phyloP scores from a whole-genome alignment of 2,329 filamentous ascomycete genomes.

The Neocatenulostroma microsporum region DNA sequence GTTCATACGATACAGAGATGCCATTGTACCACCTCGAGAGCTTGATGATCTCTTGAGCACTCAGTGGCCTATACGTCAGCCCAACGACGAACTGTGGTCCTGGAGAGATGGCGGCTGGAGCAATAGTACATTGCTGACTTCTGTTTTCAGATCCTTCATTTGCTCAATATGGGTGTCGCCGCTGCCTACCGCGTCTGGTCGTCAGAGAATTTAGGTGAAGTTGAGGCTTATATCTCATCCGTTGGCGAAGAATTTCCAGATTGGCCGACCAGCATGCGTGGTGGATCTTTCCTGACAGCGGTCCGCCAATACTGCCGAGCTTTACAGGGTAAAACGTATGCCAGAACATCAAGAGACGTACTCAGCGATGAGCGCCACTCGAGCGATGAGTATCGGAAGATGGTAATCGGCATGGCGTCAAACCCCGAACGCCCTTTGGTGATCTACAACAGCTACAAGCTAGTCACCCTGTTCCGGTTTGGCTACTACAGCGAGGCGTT shows the following conservation, averaged over 20 bases:
- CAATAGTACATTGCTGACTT: too few relatives aligned
- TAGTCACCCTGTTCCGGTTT: conserved; percentile 37
- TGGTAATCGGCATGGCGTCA: conserved; percentile 40
- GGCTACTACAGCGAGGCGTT: conserved; percentile 38
- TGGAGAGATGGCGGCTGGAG: too few relatives aligned
- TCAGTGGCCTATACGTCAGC: too few relatives aligned
- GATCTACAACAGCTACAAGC: conserved; percentile 55
- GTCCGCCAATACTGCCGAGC: conserved; percentile 60
- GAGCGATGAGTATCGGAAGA: conserved; percentile 47
- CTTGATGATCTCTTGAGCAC: too few relatives aligned
- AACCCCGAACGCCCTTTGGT: conserved; percentile 58
- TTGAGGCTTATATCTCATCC: conserved; percentile 63
- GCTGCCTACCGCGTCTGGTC: conserved; percentile 62
- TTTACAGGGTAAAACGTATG: conserved; percentile 64
- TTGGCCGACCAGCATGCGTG: conserved; percentile 63
- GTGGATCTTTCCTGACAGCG: conserved; percentile 60
- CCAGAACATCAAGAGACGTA: conserved; percentile 45
- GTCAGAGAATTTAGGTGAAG: conserved; percentile 59
- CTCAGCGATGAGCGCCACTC: conserved; percentile 63
- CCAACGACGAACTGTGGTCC: too few relatives aligned
- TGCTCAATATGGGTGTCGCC: conserved; percentile 62
- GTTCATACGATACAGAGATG: too few relatives aligned
- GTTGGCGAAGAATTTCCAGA: conserved; percentile 66
- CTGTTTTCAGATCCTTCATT: conserved; percentile 60
- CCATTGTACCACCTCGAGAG: too few relatives aligned